Evolutionary conservation across 768 basidiomycete genomes (phyloP).

Genomic region (Leucosporidium yakuticum): DNA sequence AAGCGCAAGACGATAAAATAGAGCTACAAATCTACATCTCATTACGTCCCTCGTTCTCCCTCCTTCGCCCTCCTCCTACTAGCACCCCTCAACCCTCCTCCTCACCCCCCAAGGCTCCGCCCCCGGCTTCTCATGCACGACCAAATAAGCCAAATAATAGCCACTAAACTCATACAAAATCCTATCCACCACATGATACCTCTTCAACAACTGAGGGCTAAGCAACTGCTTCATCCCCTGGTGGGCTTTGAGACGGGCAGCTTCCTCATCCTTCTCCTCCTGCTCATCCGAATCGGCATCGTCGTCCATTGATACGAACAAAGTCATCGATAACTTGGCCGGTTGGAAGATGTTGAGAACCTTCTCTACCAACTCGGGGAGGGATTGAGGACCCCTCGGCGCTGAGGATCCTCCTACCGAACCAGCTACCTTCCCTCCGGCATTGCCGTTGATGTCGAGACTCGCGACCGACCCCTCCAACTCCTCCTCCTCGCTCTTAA

Average conservation of each 20-base stretch:
- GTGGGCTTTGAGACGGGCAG: slow-evolving; percentile 17
- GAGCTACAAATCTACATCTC: too few relatives aligned
- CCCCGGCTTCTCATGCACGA: background rate
- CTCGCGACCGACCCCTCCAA: background rate
- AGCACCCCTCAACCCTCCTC: too few relatives aligned
- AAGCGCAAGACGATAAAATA: too few relatives aligned
- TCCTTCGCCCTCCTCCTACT: too few relatives aligned
- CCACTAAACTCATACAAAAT: slow-evolving; percentile 79
- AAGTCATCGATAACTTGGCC: slow-evolving; percentile 70
- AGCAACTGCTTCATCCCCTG: slow-evolving; percentile 37
- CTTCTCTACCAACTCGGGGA: slow-evolving; percentile 72
- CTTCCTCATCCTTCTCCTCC: slow-evolving; percentile 46
- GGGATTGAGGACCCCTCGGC: slow-evolving; percentile 17
- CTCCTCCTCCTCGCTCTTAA: background rate
- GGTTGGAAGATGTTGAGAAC: slow-evolving; percentile 93
- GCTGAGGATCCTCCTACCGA: slow-evolving; percentile 41
- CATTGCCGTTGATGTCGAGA: background rate
- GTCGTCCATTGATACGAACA: slow-evolving; percentile 62
- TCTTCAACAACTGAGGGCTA: slow-evolving; percentile 44
- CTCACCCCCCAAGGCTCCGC: too few relatives aligned
- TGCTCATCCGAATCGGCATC: slow-evolving; percentile 45
- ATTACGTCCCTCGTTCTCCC: too few relatives aligned
- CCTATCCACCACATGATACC: slow-evolving; percentile 82
- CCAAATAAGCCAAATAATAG: slow-evolving; percentile 18
- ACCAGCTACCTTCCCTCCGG: background rate